A percentile compares a stretch with the other conserved stretches of the same genome.
Conservation (phyloP, 352 stramenopile genomes). For the Pythium pyrilobum region DNA sequence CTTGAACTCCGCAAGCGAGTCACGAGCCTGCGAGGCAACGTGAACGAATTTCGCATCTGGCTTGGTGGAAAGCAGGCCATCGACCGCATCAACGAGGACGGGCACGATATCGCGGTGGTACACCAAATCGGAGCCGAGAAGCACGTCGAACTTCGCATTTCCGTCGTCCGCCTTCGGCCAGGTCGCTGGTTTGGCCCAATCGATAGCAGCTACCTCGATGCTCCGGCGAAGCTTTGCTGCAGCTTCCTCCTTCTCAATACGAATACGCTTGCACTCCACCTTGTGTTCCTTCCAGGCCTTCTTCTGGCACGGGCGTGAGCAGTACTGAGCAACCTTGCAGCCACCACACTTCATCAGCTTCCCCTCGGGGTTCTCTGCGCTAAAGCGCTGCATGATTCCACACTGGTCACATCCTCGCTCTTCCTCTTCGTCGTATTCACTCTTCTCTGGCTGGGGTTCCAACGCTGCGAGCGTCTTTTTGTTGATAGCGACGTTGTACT, state of each 20-base stretch:
- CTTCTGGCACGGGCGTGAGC: slow-evolving; percentile 82
- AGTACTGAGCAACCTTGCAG: slow-evolving; percentile 75
- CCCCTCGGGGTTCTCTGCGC: slow-evolving; percentile 75
- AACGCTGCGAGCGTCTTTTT: slow-evolving; percentile 17
- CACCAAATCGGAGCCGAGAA: slow-evolving; percentile 82
- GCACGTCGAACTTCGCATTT: slow-evolving; percentile 47
- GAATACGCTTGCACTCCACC: slow-evolving; percentile 69
- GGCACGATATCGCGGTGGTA: slow-evolving; percentile 83
- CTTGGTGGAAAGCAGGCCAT: slow-evolving; percentile 41
- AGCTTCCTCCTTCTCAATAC: slow-evolving; percentile 25
- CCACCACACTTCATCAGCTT: slow-evolving; percentile 83
- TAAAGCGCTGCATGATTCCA: slow-evolving; percentile 67
- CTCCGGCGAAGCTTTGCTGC: slow-evolving; percentile 6
- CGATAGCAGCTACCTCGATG: slow-evolving; percentile 66
- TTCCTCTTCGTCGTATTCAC: slow-evolving; percentile 22
- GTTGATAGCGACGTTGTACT: slow-evolving; percentile 80
- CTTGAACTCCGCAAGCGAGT: slow-evolving; percentile 83
- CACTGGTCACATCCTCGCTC: slow-evolving; percentile 56
- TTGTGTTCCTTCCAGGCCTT: slow-evolving; percentile 86
- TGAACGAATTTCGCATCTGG: slow-evolving; percentile 64
- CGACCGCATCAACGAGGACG: slow-evolving; percentile 72
- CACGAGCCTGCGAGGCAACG: slow-evolving; percentile 70
- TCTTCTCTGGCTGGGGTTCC: slow-evolving; percentile 1
- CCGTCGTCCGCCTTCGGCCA: slow-evolving; percentile 40
- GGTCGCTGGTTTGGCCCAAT: slow-evolving; percentile 73